These are phyloP conservation scores for Astragalus membranaceus DNA, from an alignment of 306 rosid species.

Conservation along the genomic window DNA sequence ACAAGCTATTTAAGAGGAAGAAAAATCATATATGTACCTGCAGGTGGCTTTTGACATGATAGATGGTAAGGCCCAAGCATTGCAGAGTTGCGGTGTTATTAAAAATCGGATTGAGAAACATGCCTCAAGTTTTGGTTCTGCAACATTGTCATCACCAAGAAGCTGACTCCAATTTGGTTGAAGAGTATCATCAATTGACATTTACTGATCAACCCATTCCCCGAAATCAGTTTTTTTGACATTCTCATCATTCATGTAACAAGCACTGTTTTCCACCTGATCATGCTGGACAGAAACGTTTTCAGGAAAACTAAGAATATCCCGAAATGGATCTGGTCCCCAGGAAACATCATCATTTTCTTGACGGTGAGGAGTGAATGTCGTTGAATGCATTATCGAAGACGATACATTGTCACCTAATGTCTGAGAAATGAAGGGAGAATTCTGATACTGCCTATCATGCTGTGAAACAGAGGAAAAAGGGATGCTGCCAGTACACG, in stretches of 20 bases:
- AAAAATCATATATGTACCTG: conserved; percentile 50
- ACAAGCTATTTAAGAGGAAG: conserved; percentile 9
- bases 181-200: conserved; percentile 51
- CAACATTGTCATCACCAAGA: conserved; percentile 39
- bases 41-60: conserved; percentile 95
- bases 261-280: conserved; percentile 40
- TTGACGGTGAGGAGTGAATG: conserved; percentile 32
- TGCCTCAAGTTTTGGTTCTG: conserved; percentile 56
- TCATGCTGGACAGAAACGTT: conserved; percentile 45
- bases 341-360: conserved; percentile 47
- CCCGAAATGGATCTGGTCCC: conserved; percentile 60
- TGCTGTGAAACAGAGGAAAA: conserved; percentile 29
- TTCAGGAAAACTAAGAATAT: conserved; percentile 45
- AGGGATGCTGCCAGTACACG: conserved; percentile 22
- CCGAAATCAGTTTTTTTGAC: conserved; percentile 46
- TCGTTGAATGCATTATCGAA: conserved; percentile 34
- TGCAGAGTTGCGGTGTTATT: background rate
- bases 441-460: conserved; percentile 39
- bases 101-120: conserved; percentile 28
- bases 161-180: conserved; percentile 69
- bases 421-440: conserved; percentile 38
- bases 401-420: conserved; percentile 34
- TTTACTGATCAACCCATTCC: conserved; percentile 74
- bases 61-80: conserved; percentile 63
- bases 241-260: conserved; percentile 43